Evolutionary conservation across 805 yeast genomes (phyloP).

Genomic region (Suhomyces pyralidae): DNA sequence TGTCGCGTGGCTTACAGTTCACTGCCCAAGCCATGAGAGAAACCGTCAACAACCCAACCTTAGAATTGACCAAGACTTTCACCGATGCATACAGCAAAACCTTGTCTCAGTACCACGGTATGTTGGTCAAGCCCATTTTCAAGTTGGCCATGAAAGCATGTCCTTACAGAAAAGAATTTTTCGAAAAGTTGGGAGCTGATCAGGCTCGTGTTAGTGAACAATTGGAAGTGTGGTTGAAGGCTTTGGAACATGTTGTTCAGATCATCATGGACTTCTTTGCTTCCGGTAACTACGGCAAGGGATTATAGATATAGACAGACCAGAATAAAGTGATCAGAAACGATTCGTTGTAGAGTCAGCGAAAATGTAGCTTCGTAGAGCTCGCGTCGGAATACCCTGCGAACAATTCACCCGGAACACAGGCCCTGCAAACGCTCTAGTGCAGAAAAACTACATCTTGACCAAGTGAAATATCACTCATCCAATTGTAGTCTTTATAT

Average conservation of each 20-base stretch:
- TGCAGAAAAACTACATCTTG: neutral
- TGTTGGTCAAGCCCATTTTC: slow-evolving; percentile 81
- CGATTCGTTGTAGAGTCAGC: no score
- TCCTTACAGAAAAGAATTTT: slow-evolving; percentile 85
- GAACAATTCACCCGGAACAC: no score
- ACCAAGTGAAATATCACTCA: no score
- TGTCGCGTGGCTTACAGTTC: slow-evolving; percentile 79
- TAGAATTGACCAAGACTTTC: slow-evolving; percentile 73
- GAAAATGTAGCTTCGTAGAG: no score
- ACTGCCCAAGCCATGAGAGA: slow-evolving; percentile 89
- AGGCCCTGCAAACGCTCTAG: neutral
- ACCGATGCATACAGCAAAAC: slow-evolving; percentile 83
- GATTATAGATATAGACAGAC: slow-evolving; percentile 45
- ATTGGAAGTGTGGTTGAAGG: slow-evolving; percentile 68
- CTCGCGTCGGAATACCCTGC: no score
- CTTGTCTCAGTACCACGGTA: slow-evolving; percentile 73
- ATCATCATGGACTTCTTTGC: slow-evolving; percentile 72
- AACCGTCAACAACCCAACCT: slow-evolving; percentile 59
- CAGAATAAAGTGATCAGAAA: neutral
- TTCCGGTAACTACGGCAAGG: slow-evolving; percentile 84
- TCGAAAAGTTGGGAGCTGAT: slow-evolving; percentile 75
- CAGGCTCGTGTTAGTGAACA: slow-evolving; percentile 64
- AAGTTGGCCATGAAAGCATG: slow-evolving; percentile 94
- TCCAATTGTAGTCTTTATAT: no score
- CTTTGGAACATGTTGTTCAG: slow-evolving; percentile 70